These are phyloP conservation scores for Rhodotorula glutinis DNA, from an alignment of 1,284 basidiomycete species.

Conservation along the genomic window DNA sequence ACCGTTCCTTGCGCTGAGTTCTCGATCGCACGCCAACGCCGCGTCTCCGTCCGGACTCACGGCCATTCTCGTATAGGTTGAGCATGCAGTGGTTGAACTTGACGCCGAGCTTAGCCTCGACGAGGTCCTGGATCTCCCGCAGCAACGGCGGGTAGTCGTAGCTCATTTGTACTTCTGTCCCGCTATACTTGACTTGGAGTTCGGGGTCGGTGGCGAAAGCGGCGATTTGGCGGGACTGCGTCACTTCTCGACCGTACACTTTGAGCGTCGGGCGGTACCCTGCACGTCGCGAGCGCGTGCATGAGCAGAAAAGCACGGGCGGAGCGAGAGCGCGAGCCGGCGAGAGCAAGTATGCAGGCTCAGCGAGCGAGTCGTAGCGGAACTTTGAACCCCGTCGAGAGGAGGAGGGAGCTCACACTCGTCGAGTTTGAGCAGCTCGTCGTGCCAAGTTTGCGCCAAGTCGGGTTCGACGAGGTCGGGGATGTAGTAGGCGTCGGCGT, in stretches of 20 bases:
- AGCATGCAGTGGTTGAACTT: constrained; percentile 57
- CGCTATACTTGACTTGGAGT: constrained; percentile 53
- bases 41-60: constrained; percentile 8
- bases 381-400: no score
- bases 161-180: constrained; percentile 51
- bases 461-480: constrained; percentile 46
- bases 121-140: constrained; percentile 47
- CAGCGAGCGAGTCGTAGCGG: constrained; percentile 8
- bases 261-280: constrained; percentile 56
- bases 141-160: constrained; percentile 51
- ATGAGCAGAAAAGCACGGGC: no score
- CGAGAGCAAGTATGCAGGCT: neutral
- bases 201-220: constrained; percentile 52
- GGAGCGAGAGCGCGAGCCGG: no score
- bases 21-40: no score
- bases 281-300: no score
- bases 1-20: no score
- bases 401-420: constrained; percentile 47
- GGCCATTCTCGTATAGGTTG: constrained; percentile 55
- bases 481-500: constrained; percentile 39
- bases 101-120: constrained; percentile 51
- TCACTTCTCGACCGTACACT: constrained; percentile 55
- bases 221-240: constrained; percentile 54
- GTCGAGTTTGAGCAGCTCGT: constrained; percentile 48
- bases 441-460: constrained; percentile 50